phyloP scores from a whole-genome alignment of 306 rosid genomes.

The Cajanus cajan region DNA sequence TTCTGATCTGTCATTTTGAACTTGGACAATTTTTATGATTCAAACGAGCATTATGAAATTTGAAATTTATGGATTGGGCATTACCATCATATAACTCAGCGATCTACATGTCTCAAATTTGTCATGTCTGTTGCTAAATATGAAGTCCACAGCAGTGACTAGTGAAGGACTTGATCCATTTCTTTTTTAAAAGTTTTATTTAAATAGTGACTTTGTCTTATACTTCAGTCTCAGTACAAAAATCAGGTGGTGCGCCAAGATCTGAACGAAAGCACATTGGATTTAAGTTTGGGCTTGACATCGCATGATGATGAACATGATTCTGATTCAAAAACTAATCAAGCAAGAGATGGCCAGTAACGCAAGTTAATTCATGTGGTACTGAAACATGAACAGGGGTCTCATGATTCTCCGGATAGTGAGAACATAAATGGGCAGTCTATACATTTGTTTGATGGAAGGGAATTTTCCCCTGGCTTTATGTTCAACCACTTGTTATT shows the following conservation, averaged over 20 bases:
- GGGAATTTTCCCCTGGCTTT: slow-evolving; percentile 31
- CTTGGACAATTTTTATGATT: not conserved
- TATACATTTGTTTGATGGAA: slow-evolving; percentile 21
- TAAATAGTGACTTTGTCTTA: slow-evolving; percentile 20
- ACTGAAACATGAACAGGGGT: slow-evolving; percentile 17
- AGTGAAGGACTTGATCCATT: slow-evolving; percentile 15
- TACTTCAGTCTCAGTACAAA: slow-evolving; percentile 53
- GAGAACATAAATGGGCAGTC: slow-evolving; percentile 27
- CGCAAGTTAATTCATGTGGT: slow-evolving; percentile 9
- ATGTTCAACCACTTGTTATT: slow-evolving; percentile 27
- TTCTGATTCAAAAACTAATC: slow-evolving; percentile 53
- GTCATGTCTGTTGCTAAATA: not conserved
- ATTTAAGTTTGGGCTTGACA: slow-evolving; percentile 85
- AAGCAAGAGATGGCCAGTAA: slow-evolving; percentile 53
- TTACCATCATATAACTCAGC: slow-evolving; percentile 2
- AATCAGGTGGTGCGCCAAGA: slow-evolving; percentile 79
- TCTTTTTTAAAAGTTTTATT: not conserved
- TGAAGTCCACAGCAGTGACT: slow-evolving; percentile 12
- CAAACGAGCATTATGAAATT: not conserved
- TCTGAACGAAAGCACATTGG: slow-evolving; percentile 89
- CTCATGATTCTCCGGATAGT: slow-evolving; percentile 27
- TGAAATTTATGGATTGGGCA: not conserved
- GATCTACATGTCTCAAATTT: slow-evolving; percentile 3
- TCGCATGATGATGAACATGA: slow-evolving; percentile 60
- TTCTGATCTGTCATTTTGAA: not conserved